Conservation (phyloP, 2,329 filamentous ascomycete species). For the Aspergillus candidus region DNA sequence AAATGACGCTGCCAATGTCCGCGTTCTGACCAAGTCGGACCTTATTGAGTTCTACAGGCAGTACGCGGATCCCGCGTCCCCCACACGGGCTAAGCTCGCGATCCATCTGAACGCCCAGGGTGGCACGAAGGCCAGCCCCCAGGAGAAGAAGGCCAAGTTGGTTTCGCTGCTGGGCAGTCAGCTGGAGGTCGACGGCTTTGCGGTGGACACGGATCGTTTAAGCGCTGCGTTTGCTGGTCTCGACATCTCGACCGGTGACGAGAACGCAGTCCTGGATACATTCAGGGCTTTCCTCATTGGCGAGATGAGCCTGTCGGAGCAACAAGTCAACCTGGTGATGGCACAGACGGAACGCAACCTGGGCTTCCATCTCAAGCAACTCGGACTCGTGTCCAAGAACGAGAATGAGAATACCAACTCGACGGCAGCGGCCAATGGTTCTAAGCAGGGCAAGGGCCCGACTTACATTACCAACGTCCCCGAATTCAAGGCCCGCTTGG, state of each 20-base stretch:
- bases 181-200: slow-evolving; percentile 44
- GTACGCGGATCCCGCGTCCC: slow-evolving; percentile 69
- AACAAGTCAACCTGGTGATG: slow-evolving; percentile 45
- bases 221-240: slow-evolving; percentile 41
- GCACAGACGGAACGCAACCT: slow-evolving; percentile 47
- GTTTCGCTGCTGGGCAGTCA: slow-evolving; percentile 41
- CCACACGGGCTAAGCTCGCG: slow-evolving; percentile 70
- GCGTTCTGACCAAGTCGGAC: slow-evolving; percentile 68
- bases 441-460: slow-evolving; percentile 32
- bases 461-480: slow-evolving; percentile 70
- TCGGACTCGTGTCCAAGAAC: slow-evolving; percentile 38
- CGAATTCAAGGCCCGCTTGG: slow-evolving; percentile 70
- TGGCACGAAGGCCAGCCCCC: slow-evolving; percentile 37
- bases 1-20: slow-evolving; percentile 69
- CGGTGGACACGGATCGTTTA: slow-evolving; percentile 38
- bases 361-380: slow-evolving; percentile 37
- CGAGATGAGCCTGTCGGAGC: slow-evolving; percentile 44
- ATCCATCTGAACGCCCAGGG: slow-evolving; percentile 77
- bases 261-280: slow-evolving; percentile 46
- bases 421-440: slow-evolving; percentile 19
- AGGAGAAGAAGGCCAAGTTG: slow-evolving; percentile 43
- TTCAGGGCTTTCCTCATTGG: slow-evolving; percentile 48
- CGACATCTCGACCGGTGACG: slow-evolving; percentile 42
- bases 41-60: slow-evolving; percentile 72
- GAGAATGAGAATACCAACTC: slow-evolving; percentile 29